phyloP scores from a whole-genome alignment of 768 basidiomycete species.

The Pisolithus marmoratus region DNA sequence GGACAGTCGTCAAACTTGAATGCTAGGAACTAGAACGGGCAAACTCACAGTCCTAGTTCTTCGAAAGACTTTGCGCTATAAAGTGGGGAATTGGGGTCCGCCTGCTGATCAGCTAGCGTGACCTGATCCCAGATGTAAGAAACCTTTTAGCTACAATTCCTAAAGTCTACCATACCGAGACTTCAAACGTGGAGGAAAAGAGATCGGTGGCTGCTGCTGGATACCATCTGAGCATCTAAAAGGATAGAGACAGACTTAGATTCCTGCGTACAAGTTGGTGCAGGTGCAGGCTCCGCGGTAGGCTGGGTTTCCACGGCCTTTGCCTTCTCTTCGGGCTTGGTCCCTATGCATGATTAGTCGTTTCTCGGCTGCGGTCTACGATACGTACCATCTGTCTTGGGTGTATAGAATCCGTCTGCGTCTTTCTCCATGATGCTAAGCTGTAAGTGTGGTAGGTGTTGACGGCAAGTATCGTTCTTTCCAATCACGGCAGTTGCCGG shows the following conservation, averaged over 20 bases:
- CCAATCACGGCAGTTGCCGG: constrained; percentile 8
- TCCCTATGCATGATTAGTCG: constrained; percentile 11
- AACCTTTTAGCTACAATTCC: neutral
- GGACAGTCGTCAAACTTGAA: neutral
- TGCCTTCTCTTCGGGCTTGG: constrained; percentile 23
- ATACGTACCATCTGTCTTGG: constrained; percentile 40
- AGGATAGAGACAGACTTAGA: neutral
- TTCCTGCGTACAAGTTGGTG: constrained; percentile 16
- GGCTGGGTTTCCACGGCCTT: constrained; percentile 18
- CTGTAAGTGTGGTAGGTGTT: neutral
- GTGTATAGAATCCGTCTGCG: constrained; percentile 73
- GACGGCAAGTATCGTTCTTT: neutral
- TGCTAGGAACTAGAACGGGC: neutral
- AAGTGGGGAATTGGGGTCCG: constrained; percentile 91
- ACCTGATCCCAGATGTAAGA: constrained; percentile 47
- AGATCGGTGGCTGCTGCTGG: constrained; percentile 46
- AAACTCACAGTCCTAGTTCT: constrained; percentile 84
- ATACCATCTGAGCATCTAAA: neutral
- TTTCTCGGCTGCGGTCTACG: neutral
- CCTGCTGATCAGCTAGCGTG: constrained; percentile 94
- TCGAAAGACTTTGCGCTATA: constrained; percentile 94
- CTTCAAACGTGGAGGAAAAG: constrained; percentile 77
- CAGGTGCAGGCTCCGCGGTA: constrained; percentile 11
- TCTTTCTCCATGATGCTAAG: constrained; percentile 56
- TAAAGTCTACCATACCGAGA: constrained; percentile 47